Evolutionary conservation across 331 rosid species (phyloP).

Genomic region (Telfairia occidentalis): DNA sequence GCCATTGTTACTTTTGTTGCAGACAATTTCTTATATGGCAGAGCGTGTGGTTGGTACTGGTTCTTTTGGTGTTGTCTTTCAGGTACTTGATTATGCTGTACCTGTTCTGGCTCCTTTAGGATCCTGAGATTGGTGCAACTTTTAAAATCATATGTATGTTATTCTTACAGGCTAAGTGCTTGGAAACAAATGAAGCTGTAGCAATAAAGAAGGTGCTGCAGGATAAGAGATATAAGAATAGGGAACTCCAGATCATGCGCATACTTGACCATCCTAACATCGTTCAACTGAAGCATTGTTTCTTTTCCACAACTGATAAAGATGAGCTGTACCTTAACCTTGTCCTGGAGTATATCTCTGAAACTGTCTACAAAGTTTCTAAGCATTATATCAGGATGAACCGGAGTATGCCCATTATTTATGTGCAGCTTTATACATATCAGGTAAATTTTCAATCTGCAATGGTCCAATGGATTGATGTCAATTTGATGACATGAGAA

Average conservation of each 20-base stretch:
- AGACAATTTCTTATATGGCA: slow-evolving; percentile 86
- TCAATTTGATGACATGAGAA: background rate
- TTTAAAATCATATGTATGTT: background rate
- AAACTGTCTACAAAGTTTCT: slow-evolving; percentile 72
- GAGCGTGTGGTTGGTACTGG: slow-evolving; percentile 94
- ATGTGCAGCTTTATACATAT: slow-evolving; percentile 63
- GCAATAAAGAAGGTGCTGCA: slow-evolving; percentile 88
- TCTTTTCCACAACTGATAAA: slow-evolving; percentile 77
- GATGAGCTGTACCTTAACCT: slow-evolving; percentile 88
- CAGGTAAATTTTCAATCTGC: slow-evolving; percentile 36
- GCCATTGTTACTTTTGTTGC: background rate
- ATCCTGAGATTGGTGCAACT: background rate
- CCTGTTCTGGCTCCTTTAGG: background rate
- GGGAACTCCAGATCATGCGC: slow-evolving; percentile 85
- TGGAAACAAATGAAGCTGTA: slow-evolving; percentile 73
- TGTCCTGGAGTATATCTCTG: slow-evolving; percentile 69
- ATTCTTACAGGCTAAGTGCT: slow-evolving; percentile 58
- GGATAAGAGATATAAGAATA: slow-evolving; percentile 84
- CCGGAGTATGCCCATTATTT: slow-evolving; percentile 55
- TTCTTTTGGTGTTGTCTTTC: slow-evolving; percentile 85
- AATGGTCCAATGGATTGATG: background rate
- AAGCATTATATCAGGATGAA: slow-evolving; percentile 51
- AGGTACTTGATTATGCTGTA: slow-evolving; percentile 36
- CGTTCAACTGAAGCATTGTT: slow-evolving; percentile 61
- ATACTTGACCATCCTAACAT: slow-evolving; percentile 67